Evolutionary conservation across 148 eudicot species (phyloP).

Genomic region (Fallopia convolvulus): DNA sequence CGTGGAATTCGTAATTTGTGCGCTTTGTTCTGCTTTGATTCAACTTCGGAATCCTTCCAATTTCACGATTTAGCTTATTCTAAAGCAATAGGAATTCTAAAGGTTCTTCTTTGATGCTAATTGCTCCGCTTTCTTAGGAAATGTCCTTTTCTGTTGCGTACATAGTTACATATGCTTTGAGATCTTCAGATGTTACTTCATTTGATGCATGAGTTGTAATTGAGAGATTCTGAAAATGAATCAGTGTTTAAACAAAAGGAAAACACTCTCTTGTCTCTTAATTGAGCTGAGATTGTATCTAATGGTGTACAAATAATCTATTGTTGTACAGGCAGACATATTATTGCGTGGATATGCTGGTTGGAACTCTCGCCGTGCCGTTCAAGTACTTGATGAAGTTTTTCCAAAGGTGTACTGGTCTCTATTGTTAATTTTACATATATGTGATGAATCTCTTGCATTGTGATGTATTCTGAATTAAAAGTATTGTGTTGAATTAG

Average conservation of each 20-base stretch:
- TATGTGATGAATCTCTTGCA: neutral
- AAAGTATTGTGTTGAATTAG: neutral
- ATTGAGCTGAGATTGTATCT: neutral
- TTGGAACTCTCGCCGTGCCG: slow-evolving; percentile 88
- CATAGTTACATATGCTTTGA: neutral
- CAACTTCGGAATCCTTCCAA: neutral
- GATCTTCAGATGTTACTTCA: neutral
- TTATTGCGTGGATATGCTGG: slow-evolving; percentile 76
- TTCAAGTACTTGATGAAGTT: slow-evolving; percentile 65
- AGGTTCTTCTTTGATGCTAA: neutral
- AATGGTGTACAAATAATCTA: neutral
- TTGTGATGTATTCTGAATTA: neutral
- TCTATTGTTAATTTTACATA: neutral
- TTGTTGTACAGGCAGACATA: slow-evolving; percentile 62
- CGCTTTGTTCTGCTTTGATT: no score
- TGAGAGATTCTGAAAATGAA: neutral
- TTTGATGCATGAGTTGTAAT: neutral
- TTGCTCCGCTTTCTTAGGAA: neutral
- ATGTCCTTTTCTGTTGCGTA: neutral
- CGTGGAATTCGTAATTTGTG: neutral
- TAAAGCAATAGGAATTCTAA: no score
- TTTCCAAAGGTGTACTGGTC: slow-evolving; percentile 63
- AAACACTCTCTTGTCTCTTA: neutral
- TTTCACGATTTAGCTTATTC: neutral
- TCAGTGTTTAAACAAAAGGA: neutral